phyloP scores from a whole-genome alignment of 2,329 filamentous ascomycete genomes.

The Apiospora hydei region DNA sequence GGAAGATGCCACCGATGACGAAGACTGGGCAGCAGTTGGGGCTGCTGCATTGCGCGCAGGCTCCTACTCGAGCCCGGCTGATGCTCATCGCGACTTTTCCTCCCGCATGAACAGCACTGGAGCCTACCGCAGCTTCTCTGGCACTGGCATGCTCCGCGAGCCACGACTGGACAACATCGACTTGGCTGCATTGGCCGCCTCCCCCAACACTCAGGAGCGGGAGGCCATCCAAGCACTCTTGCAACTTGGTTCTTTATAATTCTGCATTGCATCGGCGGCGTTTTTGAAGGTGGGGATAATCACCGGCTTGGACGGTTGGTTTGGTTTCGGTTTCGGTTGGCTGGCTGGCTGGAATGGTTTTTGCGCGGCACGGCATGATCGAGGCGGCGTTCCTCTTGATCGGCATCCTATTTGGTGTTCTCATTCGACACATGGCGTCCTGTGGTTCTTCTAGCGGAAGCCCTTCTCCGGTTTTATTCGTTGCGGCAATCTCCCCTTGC shows the following conservation, averaged over 20 bases:
- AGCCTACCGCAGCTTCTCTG: constrained; percentile 57
- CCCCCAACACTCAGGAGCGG: constrained; percentile 75
- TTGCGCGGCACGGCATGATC: constrained; percentile 36
- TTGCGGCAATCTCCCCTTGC: constrained; percentile 31
- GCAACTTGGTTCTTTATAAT: constrained; percentile 80
- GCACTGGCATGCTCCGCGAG: constrained; percentile 60
- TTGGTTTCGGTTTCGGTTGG: constrained; percentile 34
- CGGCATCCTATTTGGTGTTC: constrained; percentile 34
- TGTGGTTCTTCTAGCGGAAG: constrained; percentile 27
- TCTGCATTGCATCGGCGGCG: constrained; percentile 60
- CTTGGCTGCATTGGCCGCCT: constrained; percentile 57
- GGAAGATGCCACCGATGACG: constrained; percentile 89
- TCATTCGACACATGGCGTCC: constrained; percentile 37
- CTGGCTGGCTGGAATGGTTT: constrained; percentile 37
- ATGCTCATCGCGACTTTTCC: constrained; percentile 61
- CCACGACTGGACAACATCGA: constrained; percentile 60
- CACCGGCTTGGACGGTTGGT: constrained; percentile 32
- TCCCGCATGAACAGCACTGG: constrained; percentile 57
- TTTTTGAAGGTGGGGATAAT: constrained; percentile 44
- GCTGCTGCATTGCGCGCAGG: constrained; percentile 80
- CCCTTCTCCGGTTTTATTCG: constrained; percentile 15
- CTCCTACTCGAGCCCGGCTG: constrained; percentile 64
- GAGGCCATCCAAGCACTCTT: constrained; percentile 84
- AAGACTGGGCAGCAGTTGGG: constrained; percentile 92
- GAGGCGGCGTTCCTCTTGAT: constrained; percentile 39